These are phyloP conservation scores for Perkinsus olseni DNA, from an alignment of 169 alveolate genomes.

Conservation along the genomic window DNA sequence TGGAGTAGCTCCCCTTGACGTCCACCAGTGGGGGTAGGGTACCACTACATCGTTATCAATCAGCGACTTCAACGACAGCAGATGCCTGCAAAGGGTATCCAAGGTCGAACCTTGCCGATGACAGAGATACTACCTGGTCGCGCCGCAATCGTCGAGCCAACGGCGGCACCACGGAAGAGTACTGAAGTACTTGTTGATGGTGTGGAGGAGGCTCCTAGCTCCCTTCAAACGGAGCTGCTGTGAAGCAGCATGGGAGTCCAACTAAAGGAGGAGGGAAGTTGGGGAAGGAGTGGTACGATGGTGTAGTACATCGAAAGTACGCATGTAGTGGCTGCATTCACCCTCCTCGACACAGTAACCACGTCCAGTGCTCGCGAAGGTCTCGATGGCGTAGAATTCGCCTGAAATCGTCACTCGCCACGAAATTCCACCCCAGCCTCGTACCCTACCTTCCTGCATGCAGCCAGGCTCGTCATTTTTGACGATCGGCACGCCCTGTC, in stretches of 20 bases:
- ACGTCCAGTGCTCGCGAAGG: constrained; percentile 98
- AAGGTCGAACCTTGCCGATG: background rate
- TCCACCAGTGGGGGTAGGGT: constrained; percentile 99
- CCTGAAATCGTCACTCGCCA: constrained; percentile 30
- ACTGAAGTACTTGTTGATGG: constrained; percentile 81
- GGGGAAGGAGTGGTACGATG: constrained; percentile 16
- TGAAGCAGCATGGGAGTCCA: background rate
- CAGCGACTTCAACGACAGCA: constrained; percentile 83
- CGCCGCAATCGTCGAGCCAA: constrained; percentile 95
- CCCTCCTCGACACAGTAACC: constrained; percentile 55
- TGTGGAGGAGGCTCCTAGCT: constrained; percentile 63
- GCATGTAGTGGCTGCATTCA: constrained; percentile 72
- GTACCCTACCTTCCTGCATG: constrained; percentile 91
- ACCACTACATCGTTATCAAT: constrained; percentile 90
- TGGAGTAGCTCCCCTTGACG: constrained; percentile 87
- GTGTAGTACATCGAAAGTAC: constrained; percentile 56
- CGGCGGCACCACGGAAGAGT: constrained; percentile 98
- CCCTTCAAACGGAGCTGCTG: constrained; percentile 16
- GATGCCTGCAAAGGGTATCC: constrained; percentile 58
- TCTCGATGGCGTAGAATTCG: constrained; percentile 98
- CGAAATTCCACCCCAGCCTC: background rate
- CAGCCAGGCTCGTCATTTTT: constrained; percentile 56
- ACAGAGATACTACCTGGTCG: constrained; percentile 15
- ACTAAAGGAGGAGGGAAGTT: background rate
- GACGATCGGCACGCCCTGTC: constrained; percentile 97